These are phyloP conservation scores for Cyberlindnera meyerae DNA, from an alignment of 805 yeast species.

Conservation along the genomic window DNA sequence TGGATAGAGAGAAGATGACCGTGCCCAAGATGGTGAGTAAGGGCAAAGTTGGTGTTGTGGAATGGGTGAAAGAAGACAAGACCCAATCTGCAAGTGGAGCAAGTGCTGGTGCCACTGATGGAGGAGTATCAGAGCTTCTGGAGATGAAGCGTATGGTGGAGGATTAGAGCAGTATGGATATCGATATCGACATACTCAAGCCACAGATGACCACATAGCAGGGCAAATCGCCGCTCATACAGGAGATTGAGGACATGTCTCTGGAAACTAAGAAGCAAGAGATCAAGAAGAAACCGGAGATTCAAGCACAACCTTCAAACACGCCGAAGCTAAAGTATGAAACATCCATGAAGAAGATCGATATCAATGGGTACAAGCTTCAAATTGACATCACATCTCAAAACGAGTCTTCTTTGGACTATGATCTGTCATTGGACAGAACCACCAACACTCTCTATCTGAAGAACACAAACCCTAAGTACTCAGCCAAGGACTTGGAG, in stretches of 20 bases:
- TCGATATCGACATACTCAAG: conserved; percentile 16
- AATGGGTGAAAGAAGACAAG: conserved; percentile 34
- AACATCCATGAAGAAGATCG: conserved; percentile 26
- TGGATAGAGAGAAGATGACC: conserved; percentile 56
- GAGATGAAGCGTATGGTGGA: conserved; percentile 20
- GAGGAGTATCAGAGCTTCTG: conserved; percentile 29
- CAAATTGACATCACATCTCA: conserved; percentile 34
- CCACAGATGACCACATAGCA: background rate
- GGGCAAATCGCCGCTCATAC: conserved; percentile 41
- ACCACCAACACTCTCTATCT: conserved; percentile 29
- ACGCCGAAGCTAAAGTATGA: conserved; percentile 20
- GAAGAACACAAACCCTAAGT: conserved; percentile 25
- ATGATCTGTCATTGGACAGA: conserved; percentile 28
- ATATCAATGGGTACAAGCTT: conserved; percentile 28
- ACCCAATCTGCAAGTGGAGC: no score
- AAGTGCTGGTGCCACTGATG: background rate
- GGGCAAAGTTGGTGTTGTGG: conserved; percentile 51
- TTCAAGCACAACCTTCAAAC: no score
- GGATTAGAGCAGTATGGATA: conserved; percentile 19
- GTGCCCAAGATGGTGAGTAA: conserved; percentile 71
- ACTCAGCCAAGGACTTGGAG: conserved; percentile 26
- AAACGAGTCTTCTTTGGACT: conserved; percentile 30
- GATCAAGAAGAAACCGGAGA: no score
- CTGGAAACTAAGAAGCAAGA: conserved; percentile 6
- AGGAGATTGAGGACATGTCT: conserved; percentile 43